Conservation (phyloP, 1,284 basidiomycete genomes). For the Trametes hirsuta region DNA sequence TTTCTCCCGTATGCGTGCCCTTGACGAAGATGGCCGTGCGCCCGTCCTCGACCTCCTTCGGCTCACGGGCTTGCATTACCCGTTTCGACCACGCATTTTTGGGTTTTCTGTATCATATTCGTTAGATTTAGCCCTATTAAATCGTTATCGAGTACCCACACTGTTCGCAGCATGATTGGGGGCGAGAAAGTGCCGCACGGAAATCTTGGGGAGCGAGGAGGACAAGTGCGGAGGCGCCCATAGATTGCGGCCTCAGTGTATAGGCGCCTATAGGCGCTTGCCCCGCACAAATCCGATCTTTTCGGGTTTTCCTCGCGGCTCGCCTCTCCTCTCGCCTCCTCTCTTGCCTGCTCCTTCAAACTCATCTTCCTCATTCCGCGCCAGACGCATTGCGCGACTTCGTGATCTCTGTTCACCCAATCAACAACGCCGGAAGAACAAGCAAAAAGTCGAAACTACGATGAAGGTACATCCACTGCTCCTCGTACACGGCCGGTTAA, state of each 20-base stretch:
- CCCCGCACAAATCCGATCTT: background rate
- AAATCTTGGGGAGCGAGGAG: constrained; percentile 13
- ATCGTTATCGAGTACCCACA: constrained; percentile 34
- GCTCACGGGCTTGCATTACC: constrained; percentile 83
- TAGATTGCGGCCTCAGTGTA: background rate
- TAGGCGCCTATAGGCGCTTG: constrained; percentile 13
- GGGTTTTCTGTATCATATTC: constrained; percentile 70
- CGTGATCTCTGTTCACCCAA: background rate
- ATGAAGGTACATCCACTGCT: constrained; percentile 16
- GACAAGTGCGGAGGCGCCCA: constrained; percentile 13
- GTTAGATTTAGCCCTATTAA: background rate
- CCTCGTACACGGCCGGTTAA: background rate
- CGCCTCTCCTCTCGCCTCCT: background rate
- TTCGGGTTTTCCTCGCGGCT: background rate
- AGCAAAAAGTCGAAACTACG: too few relatives aligned
- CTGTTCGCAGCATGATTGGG: constrained; percentile 41
- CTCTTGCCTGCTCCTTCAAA: background rate
- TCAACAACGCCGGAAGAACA: background rate
- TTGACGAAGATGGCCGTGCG: constrained; percentile 88
- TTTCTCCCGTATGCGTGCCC: constrained; percentile 85
- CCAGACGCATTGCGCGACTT: too few relatives aligned
- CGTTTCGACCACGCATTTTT: constrained; percentile 98
- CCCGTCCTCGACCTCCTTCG: constrained; percentile 89
- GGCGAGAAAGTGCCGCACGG: background rate
- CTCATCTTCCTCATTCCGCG: too few relatives aligned